Evolutionary conservation across 148 eudicot species (phyloP), one percentile per base, ranked within the genome.

Genomic region (Euryodendron excelsum): DNA sequence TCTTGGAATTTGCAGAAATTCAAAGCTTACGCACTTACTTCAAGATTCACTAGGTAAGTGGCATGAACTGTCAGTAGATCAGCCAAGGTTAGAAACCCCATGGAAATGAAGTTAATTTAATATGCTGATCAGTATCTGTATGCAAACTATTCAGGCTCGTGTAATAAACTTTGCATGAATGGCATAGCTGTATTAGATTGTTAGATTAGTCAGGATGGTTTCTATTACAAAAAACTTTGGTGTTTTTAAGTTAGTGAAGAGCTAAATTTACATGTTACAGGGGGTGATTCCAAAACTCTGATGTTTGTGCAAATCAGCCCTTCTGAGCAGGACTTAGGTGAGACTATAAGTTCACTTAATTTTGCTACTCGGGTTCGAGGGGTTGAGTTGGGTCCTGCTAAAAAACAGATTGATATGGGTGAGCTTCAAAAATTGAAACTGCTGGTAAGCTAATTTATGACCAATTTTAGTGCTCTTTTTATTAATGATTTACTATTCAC

Each of bases 291-390:
- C 15, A 92, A 94, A 78, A 90, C 98, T 30, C 62, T 94, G 78
- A 94, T 94, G 98, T 92, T 94, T 85, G 97, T 91, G 56, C 98
- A 94, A 89, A 92, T 94, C 39, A 91, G 97, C 84, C 98, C 98
- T 9, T 91, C 94, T 4, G 93, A 91, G 59, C 81, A 87, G 45
- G 98, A 94, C 84, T 33, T 85, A 59, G 90, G 92, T 52, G 97
- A 92, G 85, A 94, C 98, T 68, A n/a, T 90, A 67, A 91, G 98
- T 82, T 94, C 98, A 23, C 76, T 94, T 59, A 94, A 94, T 74
- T 94, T 94, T 77, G 98, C 98, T 31, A 92, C 91, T 47, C 86
- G 97, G 12, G 97, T 88, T 56, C 82, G 98, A 71, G 96, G 97
- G 33, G 88, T 94, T 61, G 98, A 94, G 74, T 76, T 91, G 80